These are phyloP conservation scores for Yamadazyma atmosphaerica DNA, from an alignment of 1,139 yeast species.

Conservation along the genomic window DNA sequence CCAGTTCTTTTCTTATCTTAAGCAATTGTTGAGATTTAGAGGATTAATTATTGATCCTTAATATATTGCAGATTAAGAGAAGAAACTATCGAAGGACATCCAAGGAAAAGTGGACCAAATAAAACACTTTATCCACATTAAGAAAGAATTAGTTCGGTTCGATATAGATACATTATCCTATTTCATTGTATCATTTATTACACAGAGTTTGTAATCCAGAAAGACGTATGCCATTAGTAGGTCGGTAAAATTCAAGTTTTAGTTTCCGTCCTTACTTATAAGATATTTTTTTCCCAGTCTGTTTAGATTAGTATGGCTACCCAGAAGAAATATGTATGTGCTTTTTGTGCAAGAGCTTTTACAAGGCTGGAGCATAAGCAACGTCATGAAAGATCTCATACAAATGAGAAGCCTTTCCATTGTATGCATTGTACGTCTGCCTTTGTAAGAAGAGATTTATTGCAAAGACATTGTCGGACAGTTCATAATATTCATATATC, in stretches of 20 bases:
- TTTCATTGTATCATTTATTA: not conserved
- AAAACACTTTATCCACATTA: no score
- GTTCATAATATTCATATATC: constrained; percentile 51
- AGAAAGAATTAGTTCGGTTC: no score
- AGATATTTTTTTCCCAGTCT: not conserved
- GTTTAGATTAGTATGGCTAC: constrained; percentile 31
- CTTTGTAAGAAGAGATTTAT: constrained; percentile 73
- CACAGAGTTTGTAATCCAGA: not conserved
- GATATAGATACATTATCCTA: no score
- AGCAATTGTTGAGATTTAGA: constrained; percentile 15
- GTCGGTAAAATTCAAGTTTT: no score
- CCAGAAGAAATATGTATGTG: constrained; percentile 69
- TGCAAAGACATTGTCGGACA: constrained; percentile 76
- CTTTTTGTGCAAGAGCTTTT: constrained; percentile 79
- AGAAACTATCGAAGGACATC: not conserved
- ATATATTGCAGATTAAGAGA: constrained; percentile 9
- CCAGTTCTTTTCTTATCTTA: constrained; percentile 2
- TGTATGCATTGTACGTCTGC: constrained; percentile 70
- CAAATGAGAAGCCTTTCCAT: constrained; percentile 79
- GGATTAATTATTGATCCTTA: constrained; percentile 6
- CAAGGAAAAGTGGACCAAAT: not conserved
- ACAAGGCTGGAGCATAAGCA: constrained; percentile 80
- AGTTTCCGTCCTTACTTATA: not conserved
- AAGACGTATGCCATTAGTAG: not conserved
- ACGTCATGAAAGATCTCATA: constrained; percentile 81